Percentiles rank a stretch among this genome's conserved stretches.
Evolutionary conservation across 2,329 filamentous ascomycete species (phyloP).

Genomic region (Thelonectria rubi): DNA sequence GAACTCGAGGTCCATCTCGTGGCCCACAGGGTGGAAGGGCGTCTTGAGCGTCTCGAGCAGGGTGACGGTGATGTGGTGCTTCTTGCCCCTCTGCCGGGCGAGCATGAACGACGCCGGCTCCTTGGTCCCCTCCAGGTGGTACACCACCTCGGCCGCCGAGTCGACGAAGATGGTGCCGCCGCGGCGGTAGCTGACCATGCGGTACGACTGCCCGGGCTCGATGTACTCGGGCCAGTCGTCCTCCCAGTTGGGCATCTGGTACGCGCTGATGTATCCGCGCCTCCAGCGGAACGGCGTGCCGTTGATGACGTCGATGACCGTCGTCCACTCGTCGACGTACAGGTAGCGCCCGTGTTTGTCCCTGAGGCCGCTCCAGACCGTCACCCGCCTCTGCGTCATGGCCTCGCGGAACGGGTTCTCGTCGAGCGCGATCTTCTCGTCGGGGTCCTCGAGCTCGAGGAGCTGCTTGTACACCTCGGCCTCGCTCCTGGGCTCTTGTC

Average conservation of each 20-base stretch:
- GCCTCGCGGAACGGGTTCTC: neutral
- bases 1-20: slow-evolving; percentile 31
- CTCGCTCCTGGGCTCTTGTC: no score
- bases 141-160: slow-evolving; percentile 43
- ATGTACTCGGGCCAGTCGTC: slow-evolving; percentile 40
- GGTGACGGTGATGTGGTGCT: slow-evolving; percentile 25
- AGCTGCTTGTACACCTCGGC: no score
- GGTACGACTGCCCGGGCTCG: slow-evolving; percentile 37
- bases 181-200: slow-evolving; percentile 7
- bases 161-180: slow-evolving; percentile 16
- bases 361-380: neutral
- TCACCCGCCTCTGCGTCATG: neutral
- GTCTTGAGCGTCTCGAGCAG: slow-evolving; percentile 41
- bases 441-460: neutral
- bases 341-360: neutral
- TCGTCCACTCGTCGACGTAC: slow-evolving; percentile 2
- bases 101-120: slow-evolving; percentile 42
- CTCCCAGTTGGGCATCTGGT: slow-evolving; percentile 36
- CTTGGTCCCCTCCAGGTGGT: slow-evolving; percentile 42
- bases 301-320: slow-evolving; percentile 43
- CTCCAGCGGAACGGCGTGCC: slow-evolving; percentile 47
- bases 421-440: no score
- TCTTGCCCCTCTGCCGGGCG: slow-evolving; percentile 26
- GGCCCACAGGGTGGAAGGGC: slow-evolving; percentile 17
- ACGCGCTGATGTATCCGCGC: slow-evolving; percentile 28